These are phyloP conservation scores for Diospyros lotus DNA, from an alignment of 148 eudicot genomes.

Conservation along the genomic window DNA sequence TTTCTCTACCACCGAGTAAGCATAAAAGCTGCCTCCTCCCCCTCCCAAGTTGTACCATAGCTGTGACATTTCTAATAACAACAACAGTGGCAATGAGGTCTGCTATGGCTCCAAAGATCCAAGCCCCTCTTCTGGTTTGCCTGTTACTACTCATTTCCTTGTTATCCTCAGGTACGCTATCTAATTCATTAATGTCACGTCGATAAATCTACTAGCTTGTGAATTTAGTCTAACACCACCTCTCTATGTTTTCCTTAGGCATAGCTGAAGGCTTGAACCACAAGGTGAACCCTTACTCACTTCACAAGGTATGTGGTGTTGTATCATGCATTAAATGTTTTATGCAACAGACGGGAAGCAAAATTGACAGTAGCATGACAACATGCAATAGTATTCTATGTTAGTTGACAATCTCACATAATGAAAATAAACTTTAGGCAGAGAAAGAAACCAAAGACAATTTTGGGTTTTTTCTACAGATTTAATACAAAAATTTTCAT, in stretches of 20 bases:
- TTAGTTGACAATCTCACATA: not conserved
- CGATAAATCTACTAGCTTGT: not conserved
- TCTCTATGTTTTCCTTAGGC: slow-evolving; percentile 18
- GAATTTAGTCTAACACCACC: not conserved
- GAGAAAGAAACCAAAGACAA: not conserved
- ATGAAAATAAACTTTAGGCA: not conserved
- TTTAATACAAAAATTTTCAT: not conserved
- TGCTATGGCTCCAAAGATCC: slow-evolving; percentile 37
- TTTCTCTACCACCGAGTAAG: slow-evolving; percentile 1
- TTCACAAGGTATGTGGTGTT: slow-evolving; percentile 31
- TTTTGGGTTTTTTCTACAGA: not conserved
- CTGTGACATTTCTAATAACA: not conserved
- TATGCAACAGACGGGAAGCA: too few species aligned
- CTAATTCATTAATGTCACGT: not conserved
- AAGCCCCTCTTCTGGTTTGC: slow-evolving; percentile 23
- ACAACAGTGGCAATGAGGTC: not conserved
- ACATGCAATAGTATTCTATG: too few species aligned
- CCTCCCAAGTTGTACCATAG: slow-evolving; percentile 5
- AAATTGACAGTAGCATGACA: too few species aligned
- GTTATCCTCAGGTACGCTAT: slow-evolving; percentile 20
- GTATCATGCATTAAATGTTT: too few species aligned
- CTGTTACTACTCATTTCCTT: slow-evolving; percentile 29
- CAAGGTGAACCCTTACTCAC: slow-evolving; percentile 6
- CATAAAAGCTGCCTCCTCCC: slow-evolving; percentile 14
- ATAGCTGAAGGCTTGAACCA: slow-evolving; percentile 16